phyloP scores from a whole-genome alignment of 225 moss, liverwort and hornwort genomes.

The Takakia lepidozioides region DNA sequence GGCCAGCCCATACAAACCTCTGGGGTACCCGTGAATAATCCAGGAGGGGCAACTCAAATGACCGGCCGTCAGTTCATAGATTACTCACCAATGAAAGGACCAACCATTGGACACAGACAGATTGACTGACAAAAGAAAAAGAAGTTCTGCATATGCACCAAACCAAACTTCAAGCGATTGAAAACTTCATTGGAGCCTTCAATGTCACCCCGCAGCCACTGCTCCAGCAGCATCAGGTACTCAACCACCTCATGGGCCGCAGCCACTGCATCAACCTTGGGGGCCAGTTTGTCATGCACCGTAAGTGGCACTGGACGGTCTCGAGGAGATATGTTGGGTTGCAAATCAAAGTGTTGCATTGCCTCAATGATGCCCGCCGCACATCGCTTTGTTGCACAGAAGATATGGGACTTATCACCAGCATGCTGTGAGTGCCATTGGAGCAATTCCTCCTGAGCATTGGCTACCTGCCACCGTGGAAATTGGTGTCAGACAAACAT shows the following conservation, averaged over 20 bases:
- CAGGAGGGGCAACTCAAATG: no score
- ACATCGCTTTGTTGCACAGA: conserved; percentile 44
- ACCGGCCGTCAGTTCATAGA: no score
- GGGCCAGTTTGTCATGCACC: conserved; percentile 24
- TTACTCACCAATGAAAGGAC: no score
- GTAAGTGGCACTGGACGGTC: conserved; percentile 24
- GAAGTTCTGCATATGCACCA: conserved; percentile 34
- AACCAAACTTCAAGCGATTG: conserved; percentile 38
- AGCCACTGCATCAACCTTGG: conserved; percentile 22
- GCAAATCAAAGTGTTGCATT: conserved; percentile 49
- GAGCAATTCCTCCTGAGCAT: conserved; percentile 60
- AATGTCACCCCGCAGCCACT: conserved; percentile 52
- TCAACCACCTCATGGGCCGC: conserved; percentile 52
- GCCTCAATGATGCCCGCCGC: conserved; percentile 56
- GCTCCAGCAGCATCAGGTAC: conserved; percentile 32
- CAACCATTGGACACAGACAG: no score
- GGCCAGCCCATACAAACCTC: no score
- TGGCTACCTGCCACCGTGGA: conserved; percentile 35
- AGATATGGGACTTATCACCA: conserved; percentile 45
- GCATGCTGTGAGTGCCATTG: conserved; percentile 51
- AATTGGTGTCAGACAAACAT: no score
- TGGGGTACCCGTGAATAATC: no score
- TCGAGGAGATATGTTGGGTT: conserved; percentile 30
- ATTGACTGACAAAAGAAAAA: no score
- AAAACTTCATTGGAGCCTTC: conserved; percentile 40